These are phyloP conservation scores for Ormosia semicastrata DNA, from an alignment of 306 rosid genomes.

Conservation along the genomic window DNA sequence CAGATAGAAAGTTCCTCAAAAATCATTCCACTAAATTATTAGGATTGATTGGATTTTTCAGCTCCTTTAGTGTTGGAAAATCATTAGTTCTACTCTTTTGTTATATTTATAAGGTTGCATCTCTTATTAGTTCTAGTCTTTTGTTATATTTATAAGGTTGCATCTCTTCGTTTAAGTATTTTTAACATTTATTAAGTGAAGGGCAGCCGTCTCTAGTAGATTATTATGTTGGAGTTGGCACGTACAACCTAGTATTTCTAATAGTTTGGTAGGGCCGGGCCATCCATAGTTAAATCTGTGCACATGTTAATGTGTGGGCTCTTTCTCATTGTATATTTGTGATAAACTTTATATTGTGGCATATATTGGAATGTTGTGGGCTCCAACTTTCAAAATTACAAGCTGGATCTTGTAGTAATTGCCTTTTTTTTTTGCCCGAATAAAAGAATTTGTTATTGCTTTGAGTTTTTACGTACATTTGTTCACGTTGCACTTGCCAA, in stretches of 20 bases:
- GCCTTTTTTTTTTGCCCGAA: not conserved
- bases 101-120: not conserved
- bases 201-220: not conserved
- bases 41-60: not conserved
- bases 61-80: not conserved
- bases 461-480: not conserved
- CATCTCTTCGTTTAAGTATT: not conserved
- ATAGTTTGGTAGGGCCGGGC: not conserved
- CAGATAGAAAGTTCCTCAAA: not conserved
- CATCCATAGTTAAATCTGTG: not conserved
- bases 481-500: not conserved
- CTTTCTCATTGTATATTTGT: not conserved
- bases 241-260: not conserved
- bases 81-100: not conserved
- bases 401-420: not conserved
- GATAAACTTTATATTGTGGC: not conserved
- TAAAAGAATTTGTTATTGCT: not conserved
- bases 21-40: not conserved
- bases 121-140: not conserved
- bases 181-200: not conserved
- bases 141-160: not conserved
- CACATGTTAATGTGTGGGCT: not conserved
- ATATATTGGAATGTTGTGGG: not conserved
- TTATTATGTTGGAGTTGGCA: not conserved
- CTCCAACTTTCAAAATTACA: not conserved